phyloP scores from a whole-genome alignment of 2,329 filamentous ascomycete species.

The Rutstroemia sp. region DNA sequence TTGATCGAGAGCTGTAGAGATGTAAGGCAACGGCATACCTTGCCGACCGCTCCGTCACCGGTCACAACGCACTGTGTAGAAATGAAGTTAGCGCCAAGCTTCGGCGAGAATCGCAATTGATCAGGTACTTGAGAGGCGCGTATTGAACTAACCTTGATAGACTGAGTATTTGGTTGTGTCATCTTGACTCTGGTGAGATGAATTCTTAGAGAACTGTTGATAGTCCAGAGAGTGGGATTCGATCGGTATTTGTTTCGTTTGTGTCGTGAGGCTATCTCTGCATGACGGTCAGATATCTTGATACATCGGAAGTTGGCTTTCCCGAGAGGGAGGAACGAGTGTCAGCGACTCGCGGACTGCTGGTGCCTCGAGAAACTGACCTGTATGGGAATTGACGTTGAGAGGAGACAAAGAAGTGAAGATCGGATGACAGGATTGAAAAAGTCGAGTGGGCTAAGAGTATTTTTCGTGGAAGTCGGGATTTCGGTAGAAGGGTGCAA shows the following conservation, averaged over 20 bases:
- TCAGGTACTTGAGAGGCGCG: not conserved
- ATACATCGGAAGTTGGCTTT: not conserved
- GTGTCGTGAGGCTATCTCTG: not conserved
- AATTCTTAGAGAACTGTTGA: too few relatives aligned
- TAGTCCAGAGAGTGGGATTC: not conserved
- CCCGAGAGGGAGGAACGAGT: not conserved
- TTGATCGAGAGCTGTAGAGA: not conserved
- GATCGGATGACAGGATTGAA: not conserved
- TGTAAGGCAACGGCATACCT: slow-evolving; percentile 50
- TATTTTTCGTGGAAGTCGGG: not conserved
- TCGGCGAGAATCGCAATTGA: not conserved
- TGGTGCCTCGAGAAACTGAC: not conserved
- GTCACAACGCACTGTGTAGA: slow-evolving; percentile 82
- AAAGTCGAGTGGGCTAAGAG: not conserved
- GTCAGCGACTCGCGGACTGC: not conserved
- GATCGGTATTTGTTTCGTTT: not conserved
- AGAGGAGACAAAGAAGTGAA: not conserved
- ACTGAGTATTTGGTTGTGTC: slow-evolving; percentile 6
- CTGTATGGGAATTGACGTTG: not conserved
- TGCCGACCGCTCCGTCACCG: slow-evolving; percentile 97
- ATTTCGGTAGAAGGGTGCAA: too few relatives aligned
- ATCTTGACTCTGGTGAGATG: not conserved
- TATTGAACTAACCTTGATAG: slow-evolving; percentile 8
- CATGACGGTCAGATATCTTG: slow-evolving; percentile 1
- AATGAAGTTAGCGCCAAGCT: slow-evolving; percentile 1